Percentiles rank a stretch among this genome's conserved stretches.
These are phyloP conservation scores for Trypanosoma brucei DNA, from an alignment of 208 protist genomes.

Conservation along the genomic window DNA sequence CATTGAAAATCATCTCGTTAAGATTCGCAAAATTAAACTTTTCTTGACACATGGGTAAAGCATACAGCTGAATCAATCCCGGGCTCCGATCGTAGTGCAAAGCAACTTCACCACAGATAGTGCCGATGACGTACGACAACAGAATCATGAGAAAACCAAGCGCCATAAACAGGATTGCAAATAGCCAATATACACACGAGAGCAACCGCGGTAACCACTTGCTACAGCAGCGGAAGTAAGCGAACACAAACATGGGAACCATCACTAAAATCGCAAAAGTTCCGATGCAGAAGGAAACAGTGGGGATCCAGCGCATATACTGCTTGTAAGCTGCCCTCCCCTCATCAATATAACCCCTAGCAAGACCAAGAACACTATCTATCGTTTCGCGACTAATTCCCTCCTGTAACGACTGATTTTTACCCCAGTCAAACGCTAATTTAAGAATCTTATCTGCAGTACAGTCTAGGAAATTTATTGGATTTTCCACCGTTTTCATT, in stretches of 20 bases:
- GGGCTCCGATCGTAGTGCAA: slow-evolving; percentile 19
- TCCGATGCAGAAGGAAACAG: slow-evolving; percentile 13
- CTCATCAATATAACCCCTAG: not conserved
- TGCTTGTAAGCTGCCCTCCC: not conserved
- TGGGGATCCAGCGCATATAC: slow-evolving; percentile 4
- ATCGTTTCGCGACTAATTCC: not conserved
- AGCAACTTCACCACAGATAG: slow-evolving; percentile 21
- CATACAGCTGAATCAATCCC: slow-evolving; percentile 27
- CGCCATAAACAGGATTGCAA: slow-evolving; percentile 22
- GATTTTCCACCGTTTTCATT: slow-evolving; percentile 6
- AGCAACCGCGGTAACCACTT: slow-evolving; percentile 5
- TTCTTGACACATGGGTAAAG: slow-evolving; percentile 15
- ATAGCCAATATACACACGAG: slow-evolving; percentile 24
- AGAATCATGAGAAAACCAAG: slow-evolving; percentile 9
- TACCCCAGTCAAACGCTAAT: not conserved
- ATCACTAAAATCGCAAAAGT: slow-evolving; percentile 9
- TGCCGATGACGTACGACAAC: slow-evolving; percentile 5
- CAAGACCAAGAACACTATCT: not conserved
- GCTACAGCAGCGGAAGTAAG: slow-evolving; percentile 8
- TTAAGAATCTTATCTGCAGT: not conserved
- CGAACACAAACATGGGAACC: slow-evolving; percentile 11
- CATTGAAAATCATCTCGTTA: not conserved
- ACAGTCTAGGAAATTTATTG: slow-evolving; percentile 16
- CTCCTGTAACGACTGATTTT: not conserved
- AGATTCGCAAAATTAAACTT: slow-evolving; percentile 8